These are phyloP conservation scores for Aurantiochytrium sp. DNA, from an alignment of 108 stramenopile genomes.

Conservation along the genomic window DNA sequence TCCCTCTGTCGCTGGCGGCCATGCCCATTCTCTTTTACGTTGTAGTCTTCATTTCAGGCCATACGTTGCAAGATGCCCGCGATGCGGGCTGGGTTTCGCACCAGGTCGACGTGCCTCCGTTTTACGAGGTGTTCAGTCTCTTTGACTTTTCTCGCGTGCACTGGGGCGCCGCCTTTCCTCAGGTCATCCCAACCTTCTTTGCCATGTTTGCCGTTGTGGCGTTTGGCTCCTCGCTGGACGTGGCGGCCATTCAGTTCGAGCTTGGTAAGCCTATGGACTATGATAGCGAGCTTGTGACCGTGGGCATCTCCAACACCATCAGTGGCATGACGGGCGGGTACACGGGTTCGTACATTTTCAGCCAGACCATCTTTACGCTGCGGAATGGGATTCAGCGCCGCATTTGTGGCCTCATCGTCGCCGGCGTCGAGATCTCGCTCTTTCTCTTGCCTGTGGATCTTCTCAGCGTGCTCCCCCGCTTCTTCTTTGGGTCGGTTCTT, in stretches of 20 bases:
- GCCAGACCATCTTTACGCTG: slow-evolving; percentile 88
- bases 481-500: slow-evolving; percentile 85
- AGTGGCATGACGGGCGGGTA: slow-evolving; percentile 80
- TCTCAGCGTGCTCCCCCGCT: slow-evolving; percentile 72
- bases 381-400: slow-evolving; percentile 74
- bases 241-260: slow-evolving; percentile 96
- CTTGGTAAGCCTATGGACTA: slow-evolving; percentile 79
- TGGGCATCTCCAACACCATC: slow-evolving; percentile 78
- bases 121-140: slow-evolving; percentile 25
- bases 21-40: slow-evolving; percentile 17
- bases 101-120: background rate
- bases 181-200: slow-evolving; percentile 55
- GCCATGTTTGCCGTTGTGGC: slow-evolving; percentile 91
- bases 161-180: slow-evolving; percentile 58
- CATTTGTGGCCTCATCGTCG: slow-evolving; percentile 65
- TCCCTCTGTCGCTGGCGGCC: background rate
- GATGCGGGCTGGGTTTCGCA: background rate
- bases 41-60: background rate
- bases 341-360: slow-evolving; percentile 92
- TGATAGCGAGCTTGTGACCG: slow-evolving; percentile 78
- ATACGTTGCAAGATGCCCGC: background rate
- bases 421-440: slow-evolving; percentile 49
- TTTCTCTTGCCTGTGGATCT: slow-evolving; percentile 68
- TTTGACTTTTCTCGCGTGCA: slow-evolving; percentile 22
- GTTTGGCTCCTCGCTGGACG: slow-evolving; percentile 81